Conservation (phyloP, 345 rosid species). For the Eucalyptus grandis region DNA sequence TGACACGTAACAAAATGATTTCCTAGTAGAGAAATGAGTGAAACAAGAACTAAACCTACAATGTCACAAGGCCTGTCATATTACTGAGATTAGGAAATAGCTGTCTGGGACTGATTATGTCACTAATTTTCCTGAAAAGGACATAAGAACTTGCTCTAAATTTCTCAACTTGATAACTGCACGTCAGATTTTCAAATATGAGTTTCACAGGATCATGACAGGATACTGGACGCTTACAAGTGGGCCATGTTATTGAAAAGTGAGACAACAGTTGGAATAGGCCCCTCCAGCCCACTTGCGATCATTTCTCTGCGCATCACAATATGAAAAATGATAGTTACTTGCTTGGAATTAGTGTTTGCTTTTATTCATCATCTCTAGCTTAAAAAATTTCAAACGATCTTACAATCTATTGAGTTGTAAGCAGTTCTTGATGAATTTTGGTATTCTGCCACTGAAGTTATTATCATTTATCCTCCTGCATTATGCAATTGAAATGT, state of each 20-base stretch:
- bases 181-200: background rate
- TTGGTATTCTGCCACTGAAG: conserved; percentile 60
- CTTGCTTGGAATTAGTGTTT: background rate
- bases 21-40: background rate
- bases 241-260: conserved; percentile 4
- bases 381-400: background rate
- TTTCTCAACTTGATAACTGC: background rate
- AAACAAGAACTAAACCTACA: conserved; percentile 12
- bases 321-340: background rate
- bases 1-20: background rate
- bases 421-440: conserved; percentile 42
- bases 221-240: conserved; percentile 18
- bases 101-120: conserved; percentile 16
- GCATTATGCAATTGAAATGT: conserved; percentile 4
- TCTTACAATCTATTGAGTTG: conserved; percentile 71
- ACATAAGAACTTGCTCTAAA: background rate
- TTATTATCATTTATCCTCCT: conserved; percentile 73
- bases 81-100: conserved; percentile 13
- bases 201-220: background rate
- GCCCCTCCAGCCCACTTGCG: conserved; percentile 42
- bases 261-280: conserved; percentile 28
- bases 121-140: conserved; percentile 33
- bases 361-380: background rate
- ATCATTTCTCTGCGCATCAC: conserved; percentile 31
- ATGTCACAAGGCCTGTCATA: conserved; percentile 7